Base-by-base conservation (phyloP, 495 filamentous ascomycete genomes). In the Rhizodiscina lignyota region DNA sequence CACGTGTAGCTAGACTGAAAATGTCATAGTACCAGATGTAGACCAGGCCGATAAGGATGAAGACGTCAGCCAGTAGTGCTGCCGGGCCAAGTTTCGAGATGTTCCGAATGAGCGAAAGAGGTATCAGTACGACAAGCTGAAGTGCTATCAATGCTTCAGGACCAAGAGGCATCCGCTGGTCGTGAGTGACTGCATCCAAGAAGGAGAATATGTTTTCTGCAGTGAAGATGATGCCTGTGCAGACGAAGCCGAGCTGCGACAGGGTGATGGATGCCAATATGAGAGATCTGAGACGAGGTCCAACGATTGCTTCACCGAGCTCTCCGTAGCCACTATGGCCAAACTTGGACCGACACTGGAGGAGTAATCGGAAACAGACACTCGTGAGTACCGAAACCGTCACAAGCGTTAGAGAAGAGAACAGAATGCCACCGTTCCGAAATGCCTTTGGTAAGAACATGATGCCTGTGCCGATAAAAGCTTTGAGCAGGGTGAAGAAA, bases 361-460 rank as follows among this genome's bases (percentile, higher is more conserved):
- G 52, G n/a, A 79, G 64, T 16, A 79, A 55, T 41, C 67, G 66
- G 51, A 79, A 79, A 30, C 69, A 71, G n/a, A 68, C 35, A 48
- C 62, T 68, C 21, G 68, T 68, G 23, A 77, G 42, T 2, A 59
- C 32, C 12, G 73, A 68, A 1, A 76, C 59, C 3, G 50, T 52
- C 12, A 76, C 38, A 47, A 79, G 65, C 5, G 69, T 63, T 23
- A 79, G 45, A 0, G 64, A 68, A 0, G 70, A 74, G 45, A 79
- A 79, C 11, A 79, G 49, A n/a, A 79, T 58, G 15, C 74, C 74
- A 17, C 74, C 74, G 42, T 77, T 77, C 42, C 62, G 62, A 48
- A 77, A 79, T 1, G 74, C 74, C 40, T 74, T 76, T 8, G 74
- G 74, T 15, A 79, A 52, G 44, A 77, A 77, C 68, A 77, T 72